These are phyloP conservation scores for Phytophthora pluvialis DNA, from an alignment of 352 stramenopile genomes.

Conservation along the genomic window DNA sequence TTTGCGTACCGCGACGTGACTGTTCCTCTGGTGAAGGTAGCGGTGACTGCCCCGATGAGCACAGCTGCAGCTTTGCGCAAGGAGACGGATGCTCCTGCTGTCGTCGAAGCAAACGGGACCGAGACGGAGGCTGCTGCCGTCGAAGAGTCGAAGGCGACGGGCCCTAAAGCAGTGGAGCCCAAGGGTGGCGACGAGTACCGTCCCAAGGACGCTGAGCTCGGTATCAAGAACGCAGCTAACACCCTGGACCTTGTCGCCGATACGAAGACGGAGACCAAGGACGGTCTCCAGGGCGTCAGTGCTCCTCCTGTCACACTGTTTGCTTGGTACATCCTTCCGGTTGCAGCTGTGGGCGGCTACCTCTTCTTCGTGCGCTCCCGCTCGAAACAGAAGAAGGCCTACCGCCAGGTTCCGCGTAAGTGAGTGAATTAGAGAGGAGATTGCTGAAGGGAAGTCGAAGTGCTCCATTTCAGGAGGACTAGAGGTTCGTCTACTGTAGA, in stretches of 20 bases:
- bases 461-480: background rate
- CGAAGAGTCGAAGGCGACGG: slow-evolving; percentile 16
- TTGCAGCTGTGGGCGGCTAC: slow-evolving; percentile 69
- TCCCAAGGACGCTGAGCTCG: slow-evolving; percentile 71
- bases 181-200: slow-evolving; percentile 51
- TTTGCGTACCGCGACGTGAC: slow-evolving; percentile 71
- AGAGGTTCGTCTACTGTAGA: background rate
- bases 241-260: slow-evolving; percentile 50
- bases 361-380: slow-evolving; percentile 69
- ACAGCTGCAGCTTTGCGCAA: slow-evolving; percentile 33
- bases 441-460: background rate
- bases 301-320: slow-evolving; percentile 77
- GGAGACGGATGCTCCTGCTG: slow-evolving; percentile 14
- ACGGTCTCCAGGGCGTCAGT: slow-evolving; percentile 50
- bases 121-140: slow-evolving; percentile 17
- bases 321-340: slow-evolving; percentile 80
- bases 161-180: slow-evolving; percentile 28
- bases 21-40: slow-evolving; percentile 39
- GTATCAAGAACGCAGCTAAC: slow-evolving; percentile 71
- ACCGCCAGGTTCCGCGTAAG: slow-evolving; percentile 39
- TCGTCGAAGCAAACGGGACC: slow-evolving; percentile 3
- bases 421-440: slow-evolving; percentile 32
- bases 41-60: slow-evolving; percentile 25
- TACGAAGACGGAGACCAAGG: slow-evolving; percentile 44
- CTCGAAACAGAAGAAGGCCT: slow-evolving; percentile 47